These are phyloP conservation scores for Aureobasidium namibiae DNA, from an alignment of 2,329 filamentous ascomycete species.

Conservation along the genomic window DNA sequence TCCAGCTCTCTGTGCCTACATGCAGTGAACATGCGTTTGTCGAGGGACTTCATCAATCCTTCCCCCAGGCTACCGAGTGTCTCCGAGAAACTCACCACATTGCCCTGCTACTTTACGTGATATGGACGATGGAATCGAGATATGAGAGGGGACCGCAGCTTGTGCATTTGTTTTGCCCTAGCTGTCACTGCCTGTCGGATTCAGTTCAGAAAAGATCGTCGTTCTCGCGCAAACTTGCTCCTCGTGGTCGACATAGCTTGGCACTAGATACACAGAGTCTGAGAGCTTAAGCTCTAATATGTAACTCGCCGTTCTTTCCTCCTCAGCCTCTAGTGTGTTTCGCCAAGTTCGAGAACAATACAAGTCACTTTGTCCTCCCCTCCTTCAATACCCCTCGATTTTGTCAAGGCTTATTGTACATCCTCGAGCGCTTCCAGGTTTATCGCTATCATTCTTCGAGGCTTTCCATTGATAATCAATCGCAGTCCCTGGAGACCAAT, in stretches of 20 bases:
- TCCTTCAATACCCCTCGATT: conserved; percentile 5
- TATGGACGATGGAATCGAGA: background rate
- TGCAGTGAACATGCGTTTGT: conserved; percentile 9
- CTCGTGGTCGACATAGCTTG: conserved; percentile 2
- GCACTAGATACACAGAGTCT: background rate
- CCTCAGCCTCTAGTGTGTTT: conserved; percentile 1
- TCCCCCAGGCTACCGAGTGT: background rate
- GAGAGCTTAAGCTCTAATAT: conserved; percentile 5
- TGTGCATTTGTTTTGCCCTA: background rate
- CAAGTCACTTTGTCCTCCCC: conserved; percentile 10
- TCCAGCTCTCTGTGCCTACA: conserved; percentile 8
- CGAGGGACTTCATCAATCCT: conserved; percentile 7
- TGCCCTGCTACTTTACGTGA: background rate
- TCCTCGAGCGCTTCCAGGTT: background rate
- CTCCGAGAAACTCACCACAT: background rate
- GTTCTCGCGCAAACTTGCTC: conserved; percentile 12
- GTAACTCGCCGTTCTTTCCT: background rate
- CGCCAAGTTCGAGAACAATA: conserved; percentile 8
- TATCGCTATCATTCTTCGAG: background rate
- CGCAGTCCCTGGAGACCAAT: background rate
- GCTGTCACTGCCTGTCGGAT: background rate
- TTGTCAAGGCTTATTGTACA: conserved; percentile 2
- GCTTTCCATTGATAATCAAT: background rate
- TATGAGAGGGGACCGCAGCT: background rate
- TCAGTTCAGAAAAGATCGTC: background rate